A percentile compares a stretch with the other conserved stretches of the same genome.
phyloP scores from a whole-genome alignment of 225 moss, liverwort and hornwort genomes.

The Pleurozium schreberi region DNA sequence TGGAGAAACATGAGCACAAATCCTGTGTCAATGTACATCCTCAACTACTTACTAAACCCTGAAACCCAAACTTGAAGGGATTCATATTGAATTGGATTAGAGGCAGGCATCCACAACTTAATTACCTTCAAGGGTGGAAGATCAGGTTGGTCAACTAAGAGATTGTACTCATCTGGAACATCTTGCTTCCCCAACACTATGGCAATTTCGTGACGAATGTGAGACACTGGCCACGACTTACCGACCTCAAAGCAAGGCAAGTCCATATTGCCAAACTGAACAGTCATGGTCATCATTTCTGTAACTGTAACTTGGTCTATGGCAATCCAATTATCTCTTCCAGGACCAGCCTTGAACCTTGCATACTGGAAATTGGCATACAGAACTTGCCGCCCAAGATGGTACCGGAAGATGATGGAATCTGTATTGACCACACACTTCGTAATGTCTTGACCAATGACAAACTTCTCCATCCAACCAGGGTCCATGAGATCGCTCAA shows the following conservation, averaged over 20 bases:
- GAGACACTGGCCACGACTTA: not conserved
- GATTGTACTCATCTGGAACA: not conserved
- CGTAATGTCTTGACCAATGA: not conserved
- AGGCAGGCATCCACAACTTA: not conserved
- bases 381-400: not conserved
- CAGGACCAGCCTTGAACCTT: not conserved
- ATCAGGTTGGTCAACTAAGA: not conserved
- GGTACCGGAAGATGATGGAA: not conserved
- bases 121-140: not conserved
- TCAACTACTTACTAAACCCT: too few relatives aligned
- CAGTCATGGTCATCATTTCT: not conserved
- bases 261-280: not conserved
- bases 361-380: rapidly evolving
- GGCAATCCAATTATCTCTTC: not conserved
- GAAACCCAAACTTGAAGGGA: too few relatives aligned
- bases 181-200: not conserved
- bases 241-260: not conserved
- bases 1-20: not conserved
- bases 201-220: not conserved
- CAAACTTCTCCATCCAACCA: not conserved
- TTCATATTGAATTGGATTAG: too few relatives aligned
- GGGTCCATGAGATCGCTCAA: not conserved
- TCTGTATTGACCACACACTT: not conserved
- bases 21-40: not conserved
- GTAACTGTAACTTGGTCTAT: not conserved